A percentile compares a stretch with the other conserved stretches of the same genome.
These are phyloP conservation scores for Allium sativum DNA, from an alignment of 106 monocot species.

Conservation along the genomic window DNA sequence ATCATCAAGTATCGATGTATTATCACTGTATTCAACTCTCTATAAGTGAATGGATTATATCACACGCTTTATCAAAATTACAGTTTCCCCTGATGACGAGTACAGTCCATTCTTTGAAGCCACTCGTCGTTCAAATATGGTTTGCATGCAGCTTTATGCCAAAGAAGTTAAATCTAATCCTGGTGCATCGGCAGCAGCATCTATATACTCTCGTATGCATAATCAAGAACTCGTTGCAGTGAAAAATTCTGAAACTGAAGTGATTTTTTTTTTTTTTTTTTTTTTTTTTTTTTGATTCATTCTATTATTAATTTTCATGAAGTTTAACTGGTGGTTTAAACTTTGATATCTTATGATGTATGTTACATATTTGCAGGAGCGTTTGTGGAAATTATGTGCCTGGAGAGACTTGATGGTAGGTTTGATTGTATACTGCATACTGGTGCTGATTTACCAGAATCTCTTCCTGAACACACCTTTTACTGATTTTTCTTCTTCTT, in stretches of 20 bases:
- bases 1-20: background rate
- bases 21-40: background rate
- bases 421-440: conserved; percentile 1
- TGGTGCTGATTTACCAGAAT: background rate
- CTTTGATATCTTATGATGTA: background rate
- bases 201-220: conserved; percentile 50
- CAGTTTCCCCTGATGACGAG: conserved; percentile 56
- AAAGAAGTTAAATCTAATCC: conserved; percentile 68
- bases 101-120: conserved; percentile 65
- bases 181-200: conserved; percentile 67
- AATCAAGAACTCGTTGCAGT: conserved; percentile 25
- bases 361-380: conserved; percentile 45
- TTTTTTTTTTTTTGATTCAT: conserved; percentile 1
- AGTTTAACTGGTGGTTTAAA: background rate
- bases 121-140: conserved; percentile 58
- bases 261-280: conserved; percentile 15
- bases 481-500: too few relatives aligned
- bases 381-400: conserved; percentile 65
- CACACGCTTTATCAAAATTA: conserved; percentile 27
- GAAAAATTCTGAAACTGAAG: conserved; percentile 38
- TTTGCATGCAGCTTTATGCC: conserved; percentile 82
- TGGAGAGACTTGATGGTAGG: conserved; percentile 99
- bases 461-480: too few relatives aligned
- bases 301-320: background rate
- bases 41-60: background rate